Evolutionary conservation across 78 protist species (phyloP), one percentile per base, ranked within the genome.

Genomic region (Reticulomyxa filosa): DNA sequence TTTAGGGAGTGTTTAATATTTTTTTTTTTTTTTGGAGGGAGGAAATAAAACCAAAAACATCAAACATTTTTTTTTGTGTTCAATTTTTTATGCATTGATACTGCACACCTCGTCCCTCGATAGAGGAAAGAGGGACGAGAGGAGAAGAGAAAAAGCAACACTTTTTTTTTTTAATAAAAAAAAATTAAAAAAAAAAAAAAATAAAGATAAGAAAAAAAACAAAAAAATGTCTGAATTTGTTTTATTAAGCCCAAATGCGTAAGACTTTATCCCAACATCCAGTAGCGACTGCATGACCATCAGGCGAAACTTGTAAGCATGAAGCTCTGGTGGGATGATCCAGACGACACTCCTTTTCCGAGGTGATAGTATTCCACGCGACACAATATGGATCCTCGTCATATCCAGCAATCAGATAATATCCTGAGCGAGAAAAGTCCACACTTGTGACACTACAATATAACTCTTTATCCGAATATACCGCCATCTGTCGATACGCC

Each of bases 231-330:
- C n/a, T n/a, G n/a, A n/a, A n/a, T n/a, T n/a, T n/a, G n/a, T n/a
- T n/a, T n/a, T n/a, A n/a, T n/a, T 55, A 55, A 20, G 59, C 59
- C 59, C 59, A 55, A 22, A 83, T 13, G 63, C 61, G 77, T 55
- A 91, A 76, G 25, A 65, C 27, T 26, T 71, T 32, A 69, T 91
- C 97, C 97, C 97, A 91, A 13, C 67, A 22, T 32, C 94, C 95
- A 4, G 97, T 91, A 80, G 92, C 83, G 23, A 91, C 82, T 30
- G 95, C 97, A 72, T 72, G 65, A 37, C 95, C 97, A 39, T 92
- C 94, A 29, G 36, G 5, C 30, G 81, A 59, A 25, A 92, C 93
- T 26, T 87, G 90, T 23, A 92, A 75, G 69, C 97, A 88, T 30
- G 77, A 50, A 34, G 89, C 94, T 34, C 95, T 84, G 67, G 86